phyloP scores from a whole-genome alignment of 768 basidiomycete species.

The Podaxis carcinomalis region DNA sequence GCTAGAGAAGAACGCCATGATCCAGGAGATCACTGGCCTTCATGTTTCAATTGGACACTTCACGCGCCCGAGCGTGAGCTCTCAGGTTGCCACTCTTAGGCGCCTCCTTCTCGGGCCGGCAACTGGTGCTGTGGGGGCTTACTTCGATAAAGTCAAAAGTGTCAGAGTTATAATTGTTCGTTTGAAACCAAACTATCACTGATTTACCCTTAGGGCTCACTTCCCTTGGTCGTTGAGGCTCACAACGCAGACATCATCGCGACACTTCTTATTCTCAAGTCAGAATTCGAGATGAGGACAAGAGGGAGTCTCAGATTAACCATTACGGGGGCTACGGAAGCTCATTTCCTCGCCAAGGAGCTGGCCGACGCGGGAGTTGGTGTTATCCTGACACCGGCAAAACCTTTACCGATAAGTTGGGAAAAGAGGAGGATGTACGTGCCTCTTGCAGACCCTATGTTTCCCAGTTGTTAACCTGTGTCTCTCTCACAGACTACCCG shows the following conservation, averaged over 20 bases:
- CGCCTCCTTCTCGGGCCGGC: slow-evolving; percentile 49
- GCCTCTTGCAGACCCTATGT: neutral
- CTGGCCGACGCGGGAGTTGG: slow-evolving; percentile 48
- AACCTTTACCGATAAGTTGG: slow-evolving; percentile 75
- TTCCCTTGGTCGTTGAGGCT: slow-evolving; percentile 73
- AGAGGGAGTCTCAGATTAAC: slow-evolving; percentile 48
- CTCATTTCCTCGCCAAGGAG: slow-evolving; percentile 65
- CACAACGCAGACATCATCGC: slow-evolving; percentile 83
- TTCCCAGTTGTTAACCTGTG: neutral
- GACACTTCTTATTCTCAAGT: slow-evolving; percentile 65
- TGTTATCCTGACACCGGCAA: slow-evolving; percentile 45
- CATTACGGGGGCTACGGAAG: slow-evolving; percentile 63
- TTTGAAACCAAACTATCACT: neutral
- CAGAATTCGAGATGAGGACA: slow-evolving; percentile 48
- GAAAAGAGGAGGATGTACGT: slow-evolving; percentile 62
- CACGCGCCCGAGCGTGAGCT: slow-evolving; percentile 60
- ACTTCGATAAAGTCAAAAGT: slow-evolving; percentile 42
- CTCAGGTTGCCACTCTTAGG: slow-evolving; percentile 74
- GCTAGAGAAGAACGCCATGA: slow-evolving; percentile 56
- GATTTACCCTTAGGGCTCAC: slow-evolving; percentile 41
- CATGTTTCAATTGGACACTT: slow-evolving; percentile 60
- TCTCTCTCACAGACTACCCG: slow-evolving; percentile 43
- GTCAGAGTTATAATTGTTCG: slow-evolving; percentile 22
- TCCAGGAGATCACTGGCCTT: slow-evolving; percentile 60
- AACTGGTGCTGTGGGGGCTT: slow-evolving; percentile 33